These are phyloP conservation scores for Benincasa hispida DNA, from an alignment of 306 rosid species.

Conservation along the genomic window DNA sequence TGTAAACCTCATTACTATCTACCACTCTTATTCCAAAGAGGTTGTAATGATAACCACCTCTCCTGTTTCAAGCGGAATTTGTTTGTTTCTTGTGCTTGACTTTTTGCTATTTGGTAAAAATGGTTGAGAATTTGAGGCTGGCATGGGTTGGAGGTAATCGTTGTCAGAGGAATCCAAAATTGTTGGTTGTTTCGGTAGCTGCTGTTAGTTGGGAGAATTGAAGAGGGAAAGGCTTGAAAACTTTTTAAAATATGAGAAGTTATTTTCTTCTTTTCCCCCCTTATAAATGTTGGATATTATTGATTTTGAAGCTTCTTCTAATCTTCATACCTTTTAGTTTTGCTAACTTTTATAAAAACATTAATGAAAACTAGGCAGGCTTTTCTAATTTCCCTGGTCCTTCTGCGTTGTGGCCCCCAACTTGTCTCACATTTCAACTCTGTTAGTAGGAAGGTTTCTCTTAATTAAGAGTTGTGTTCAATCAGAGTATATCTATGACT, in stretches of 20 bases:
- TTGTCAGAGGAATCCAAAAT: neutral
- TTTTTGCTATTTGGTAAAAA: neutral
- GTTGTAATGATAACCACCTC: neutral
- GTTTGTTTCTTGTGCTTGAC: neutral
- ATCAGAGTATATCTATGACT: neutral
- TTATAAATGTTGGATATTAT: neutral
- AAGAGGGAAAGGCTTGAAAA: neutral
- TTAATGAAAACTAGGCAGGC: neutral
- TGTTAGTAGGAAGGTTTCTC: neutral
- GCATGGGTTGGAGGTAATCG: neutral
- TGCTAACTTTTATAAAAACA: neutral
- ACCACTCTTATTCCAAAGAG: neutral
- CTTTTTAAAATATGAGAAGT: neutral
- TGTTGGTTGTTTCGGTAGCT: neutral
- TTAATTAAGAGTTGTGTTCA: neutral
- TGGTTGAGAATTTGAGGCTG: neutral
- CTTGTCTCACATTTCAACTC: neutral
- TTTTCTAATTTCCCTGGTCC: neutral
- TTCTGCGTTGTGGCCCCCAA: neutral
- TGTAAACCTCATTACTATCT: neutral
- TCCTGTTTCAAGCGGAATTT: neutral
- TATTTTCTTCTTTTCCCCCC: neutral
- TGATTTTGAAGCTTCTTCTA: neutral
- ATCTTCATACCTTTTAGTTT: neutral
- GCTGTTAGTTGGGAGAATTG: neutral